phyloP scores from a whole-genome alignment of 2,329 filamentous ascomycete species.

The Bipolaris victoriae region DNA sequence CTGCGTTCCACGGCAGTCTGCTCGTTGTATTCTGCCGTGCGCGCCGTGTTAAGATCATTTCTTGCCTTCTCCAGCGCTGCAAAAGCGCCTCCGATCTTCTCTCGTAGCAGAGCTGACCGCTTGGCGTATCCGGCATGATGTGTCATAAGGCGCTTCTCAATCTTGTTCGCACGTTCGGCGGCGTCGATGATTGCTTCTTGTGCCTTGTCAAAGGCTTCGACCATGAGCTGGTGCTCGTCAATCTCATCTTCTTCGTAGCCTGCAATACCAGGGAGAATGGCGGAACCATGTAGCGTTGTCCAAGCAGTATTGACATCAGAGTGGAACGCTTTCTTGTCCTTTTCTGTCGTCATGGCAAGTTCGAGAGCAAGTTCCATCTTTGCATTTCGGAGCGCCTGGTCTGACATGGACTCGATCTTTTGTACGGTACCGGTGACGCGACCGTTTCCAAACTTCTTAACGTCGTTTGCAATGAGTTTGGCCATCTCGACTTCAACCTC shows the following conservation, averaged over 20 bases:
- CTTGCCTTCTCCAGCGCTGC: slow-evolving; percentile 75
- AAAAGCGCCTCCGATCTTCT: slow-evolving; percentile 78
- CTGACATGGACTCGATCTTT: slow-evolving; percentile 69
- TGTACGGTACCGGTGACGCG: slow-evolving; percentile 68
- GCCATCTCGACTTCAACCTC: slow-evolving; percentile 80
- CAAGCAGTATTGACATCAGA: slow-evolving; percentile 53
- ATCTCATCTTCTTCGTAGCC: slow-evolving; percentile 80
- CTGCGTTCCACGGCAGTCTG: slow-evolving; percentile 75
- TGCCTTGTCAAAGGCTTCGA: slow-evolving; percentile 74
- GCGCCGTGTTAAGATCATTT: slow-evolving; percentile 74
- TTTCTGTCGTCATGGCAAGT: slow-evolving; percentile 59
- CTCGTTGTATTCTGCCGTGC: slow-evolving; percentile 78
- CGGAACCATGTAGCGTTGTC: slow-evolving; percentile 55
- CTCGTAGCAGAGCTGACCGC: slow-evolving; percentile 77
- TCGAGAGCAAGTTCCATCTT: slow-evolving; percentile 78
- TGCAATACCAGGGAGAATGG: slow-evolving; percentile 75
- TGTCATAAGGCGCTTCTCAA: slow-evolving; percentile 90
- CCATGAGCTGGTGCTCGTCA: slow-evolving; percentile 69
- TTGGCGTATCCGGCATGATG: slow-evolving; percentile 91
- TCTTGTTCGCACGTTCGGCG: slow-evolving; percentile 81
- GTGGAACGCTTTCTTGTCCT: slow-evolving; percentile 56
- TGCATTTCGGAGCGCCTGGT: slow-evolving; percentile 74
- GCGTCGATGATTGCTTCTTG: slow-evolving; percentile 75
- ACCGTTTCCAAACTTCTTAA: slow-evolving; percentile 72
- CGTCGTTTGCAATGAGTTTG: slow-evolving; percentile 81